phyloP scores from a whole-genome alignment of 768 basidiomycete species.

The Pulveroboletus sp. region DNA sequence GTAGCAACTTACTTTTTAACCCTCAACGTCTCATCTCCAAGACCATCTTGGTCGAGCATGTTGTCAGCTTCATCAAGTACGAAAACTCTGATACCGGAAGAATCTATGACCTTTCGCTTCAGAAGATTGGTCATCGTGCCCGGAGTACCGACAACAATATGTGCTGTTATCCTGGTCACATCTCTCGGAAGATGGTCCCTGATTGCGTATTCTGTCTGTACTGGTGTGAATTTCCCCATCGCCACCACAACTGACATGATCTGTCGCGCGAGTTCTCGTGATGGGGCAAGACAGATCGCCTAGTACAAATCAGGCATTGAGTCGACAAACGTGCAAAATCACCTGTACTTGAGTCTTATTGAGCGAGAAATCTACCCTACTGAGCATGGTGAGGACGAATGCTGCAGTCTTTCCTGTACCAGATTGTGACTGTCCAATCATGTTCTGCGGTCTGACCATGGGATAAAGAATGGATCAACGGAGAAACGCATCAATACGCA shows the following conservation, averaged over 20 bases:
- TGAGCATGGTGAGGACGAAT: slow-evolving; percentile 96
- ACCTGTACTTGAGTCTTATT: slow-evolving; percentile 76
- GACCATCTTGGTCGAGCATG: slow-evolving; percentile 92
- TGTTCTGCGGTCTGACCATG: slow-evolving; percentile 79
- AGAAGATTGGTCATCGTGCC: slow-evolving; percentile 93
- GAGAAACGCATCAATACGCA: slow-evolving; percentile 37
- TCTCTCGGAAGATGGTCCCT: slow-evolving; percentile 75
- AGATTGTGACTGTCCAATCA: slow-evolving; percentile 99
- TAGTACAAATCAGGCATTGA: slow-evolving; percentile 31
- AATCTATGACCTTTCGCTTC: slow-evolving; percentile 72
- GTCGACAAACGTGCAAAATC: not conserved
- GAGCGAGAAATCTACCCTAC: slow-evolving; percentile 81
- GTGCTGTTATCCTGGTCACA: slow-evolving; percentile 72
- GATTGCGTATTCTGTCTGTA: slow-evolving; percentile 95
- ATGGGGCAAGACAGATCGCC: slow-evolving; percentile 97
- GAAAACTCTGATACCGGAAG: slow-evolving; percentile 81
- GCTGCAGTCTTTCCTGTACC: slow-evolving; percentile 99
- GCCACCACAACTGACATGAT: slow-evolving; percentile 93
- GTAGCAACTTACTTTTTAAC: slow-evolving; percentile 76
- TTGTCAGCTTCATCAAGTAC: slow-evolving; percentile 99
- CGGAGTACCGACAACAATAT: slow-evolving; percentile 94
- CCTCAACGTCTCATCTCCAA: slow-evolving; percentile 90
- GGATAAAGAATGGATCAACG: slow-evolving; percentile 8
- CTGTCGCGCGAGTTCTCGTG: slow-evolving; percentile 94
- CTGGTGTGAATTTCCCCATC: slow-evolving; percentile 93